Evolutionary conservation across 78 protist species (phyloP).

Genomic region (Dictyostelium brefeldianum): DNA sequence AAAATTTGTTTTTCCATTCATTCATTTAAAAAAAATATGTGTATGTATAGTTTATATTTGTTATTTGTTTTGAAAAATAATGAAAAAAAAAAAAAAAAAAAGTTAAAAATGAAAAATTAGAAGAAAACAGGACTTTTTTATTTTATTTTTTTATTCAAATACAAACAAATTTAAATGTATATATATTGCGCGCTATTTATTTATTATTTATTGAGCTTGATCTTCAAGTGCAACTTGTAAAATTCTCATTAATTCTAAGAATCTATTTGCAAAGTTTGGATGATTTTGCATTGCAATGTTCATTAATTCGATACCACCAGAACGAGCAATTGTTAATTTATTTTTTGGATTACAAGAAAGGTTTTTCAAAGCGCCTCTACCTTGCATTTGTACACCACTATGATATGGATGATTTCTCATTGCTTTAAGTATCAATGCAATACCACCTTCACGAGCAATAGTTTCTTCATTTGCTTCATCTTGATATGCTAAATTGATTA

Average conservation of each 20-base stretch:
- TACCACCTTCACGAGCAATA: conserved; percentile 66
- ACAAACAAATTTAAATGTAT: too few relatives aligned
- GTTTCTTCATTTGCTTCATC: conserved; percentile 68
- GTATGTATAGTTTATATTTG: too few relatives aligned
- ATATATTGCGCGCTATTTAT: too few relatives aligned
- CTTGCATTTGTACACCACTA: conserved; percentile 77
- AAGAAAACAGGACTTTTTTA: too few relatives aligned
- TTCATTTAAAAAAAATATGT: background rate
- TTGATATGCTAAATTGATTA: conserved; percentile 67
- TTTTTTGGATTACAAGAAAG: conserved; percentile 68
- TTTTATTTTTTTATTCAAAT: too few relatives aligned
- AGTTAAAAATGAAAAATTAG: too few relatives aligned
- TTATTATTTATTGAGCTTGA: background rate
- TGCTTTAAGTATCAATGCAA: conserved; percentile 45
- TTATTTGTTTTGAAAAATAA: too few relatives aligned
- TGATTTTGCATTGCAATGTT: conserved; percentile 54
- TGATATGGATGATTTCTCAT: conserved; percentile 73
- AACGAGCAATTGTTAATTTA: conserved; percentile 54
- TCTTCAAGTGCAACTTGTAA: conserved; percentile 59
- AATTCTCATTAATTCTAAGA: conserved; percentile 55
- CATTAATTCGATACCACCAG: conserved; percentile 67
- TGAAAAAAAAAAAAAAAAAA: too few relatives aligned
- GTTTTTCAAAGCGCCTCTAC: conserved; percentile 69
- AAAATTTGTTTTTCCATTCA: background rate
- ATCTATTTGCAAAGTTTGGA: conserved; percentile 57